Evolutionary conservation across 768 basidiomycete genomes (phyloP), one percentile per base, ranked within the genome.

Genomic region (Russula earlei): DNA sequence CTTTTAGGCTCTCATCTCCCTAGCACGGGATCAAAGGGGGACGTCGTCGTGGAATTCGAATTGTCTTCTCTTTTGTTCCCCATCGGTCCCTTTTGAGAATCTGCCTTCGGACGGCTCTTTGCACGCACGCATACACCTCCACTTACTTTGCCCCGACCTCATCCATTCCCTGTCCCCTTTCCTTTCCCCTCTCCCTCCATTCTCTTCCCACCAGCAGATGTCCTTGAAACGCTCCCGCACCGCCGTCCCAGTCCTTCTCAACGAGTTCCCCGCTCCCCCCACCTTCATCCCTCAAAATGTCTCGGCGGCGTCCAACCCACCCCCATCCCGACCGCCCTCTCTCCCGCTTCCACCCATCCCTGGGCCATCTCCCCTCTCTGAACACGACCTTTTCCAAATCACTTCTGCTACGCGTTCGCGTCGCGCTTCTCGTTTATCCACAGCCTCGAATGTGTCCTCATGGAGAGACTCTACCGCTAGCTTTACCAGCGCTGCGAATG

Each of bases 331-430:
- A 1, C 84, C 84, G 0, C 84, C 84, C 0, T 68, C 73, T 0
- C 62, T 72, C 0, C 84, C 85, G 0, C 75, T 86, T 3, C 85
- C 85, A 0, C 83, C 85, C 3, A 62, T 86, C 1, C 85, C 85
- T 0, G 83, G 80, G 2, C 80, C 80, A 0, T 81, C 81, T 2
- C 73, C 79, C 19, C 72, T 82, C 24, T 74, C 81, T 2, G 72
- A 75, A 55, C 67, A 75, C 36, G 80, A 77, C 56, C 77, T 73
- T 29, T 69, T 74, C 36, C 70, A 72, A 19, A 71, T 77, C 38
- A 73, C 68, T 37, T 65, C 69, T 25, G 65, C 70, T 36, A 62
- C 65, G 11, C 68, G 72, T 25, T 69, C 70, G 24, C 70, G 73
- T 15, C 69, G 71, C 42, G 52, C 67, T 1, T 70, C 69, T 22